Evolutionary conservation across 2,329 filamentous ascomycete genomes (phyloP).

Genomic region (Didymella keratinophila): DNA sequence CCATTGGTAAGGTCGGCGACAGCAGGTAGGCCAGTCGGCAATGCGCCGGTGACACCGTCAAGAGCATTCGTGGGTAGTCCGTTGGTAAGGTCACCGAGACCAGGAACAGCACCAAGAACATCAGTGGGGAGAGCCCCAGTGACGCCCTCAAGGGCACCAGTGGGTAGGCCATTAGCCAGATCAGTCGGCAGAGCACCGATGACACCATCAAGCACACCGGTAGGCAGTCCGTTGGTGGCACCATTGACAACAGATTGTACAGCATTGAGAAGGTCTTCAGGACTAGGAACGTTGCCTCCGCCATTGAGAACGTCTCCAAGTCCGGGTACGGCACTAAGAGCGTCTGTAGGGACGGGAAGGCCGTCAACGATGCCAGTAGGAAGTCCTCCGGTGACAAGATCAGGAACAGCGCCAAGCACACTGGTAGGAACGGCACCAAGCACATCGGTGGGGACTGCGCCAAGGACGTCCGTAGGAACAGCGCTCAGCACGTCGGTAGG

Average conservation of each 20-base stretch:
- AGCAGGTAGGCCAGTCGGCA: background rate
- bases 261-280: too few species aligned
- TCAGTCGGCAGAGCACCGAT: background rate
- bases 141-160: background rate
- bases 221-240: background rate
- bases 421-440: background rate
- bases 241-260: background rate
- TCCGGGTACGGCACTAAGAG: background rate
- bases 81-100: too few species aligned
- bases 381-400: background rate
- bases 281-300: too few species aligned
- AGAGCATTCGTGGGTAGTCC: background rate
- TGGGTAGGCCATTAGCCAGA: background rate
- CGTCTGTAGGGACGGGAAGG: background rate
- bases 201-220: background rate
- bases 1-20: background rate
- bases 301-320: background rate
- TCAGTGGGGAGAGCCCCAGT: background rate
- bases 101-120: background rate
- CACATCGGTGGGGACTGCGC: background rate
- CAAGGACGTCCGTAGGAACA: slow-evolving; percentile 2
- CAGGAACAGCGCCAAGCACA: background rate
- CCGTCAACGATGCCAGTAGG: background rate
- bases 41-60: background rate
- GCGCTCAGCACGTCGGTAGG: slow-evolving; percentile 1